These are phyloP conservation scores for Mycena kentingensis DNA, from an alignment of 768 basidiomycete genomes.

Conservation along the genomic window DNA sequence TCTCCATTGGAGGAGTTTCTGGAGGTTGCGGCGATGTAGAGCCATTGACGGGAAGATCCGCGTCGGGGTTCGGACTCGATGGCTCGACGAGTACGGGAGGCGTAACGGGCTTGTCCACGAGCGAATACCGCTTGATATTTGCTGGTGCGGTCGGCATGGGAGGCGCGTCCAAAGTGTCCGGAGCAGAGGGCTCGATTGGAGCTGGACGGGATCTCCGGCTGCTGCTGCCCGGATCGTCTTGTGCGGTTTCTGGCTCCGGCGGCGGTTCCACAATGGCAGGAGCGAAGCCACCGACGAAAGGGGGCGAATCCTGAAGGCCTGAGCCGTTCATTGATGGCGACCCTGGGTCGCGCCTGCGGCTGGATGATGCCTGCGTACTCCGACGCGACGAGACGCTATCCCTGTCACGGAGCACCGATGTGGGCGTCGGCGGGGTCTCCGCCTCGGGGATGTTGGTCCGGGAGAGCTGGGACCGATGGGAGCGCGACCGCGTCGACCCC, in stretches of 20 bases:
- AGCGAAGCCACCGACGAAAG: constrained; percentile 57
- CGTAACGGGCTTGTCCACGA: constrained; percentile 69
- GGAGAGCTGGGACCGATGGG: constrained; percentile 53
- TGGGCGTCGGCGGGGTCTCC: constrained; percentile 19
- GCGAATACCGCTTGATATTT: constrained; percentile 75
- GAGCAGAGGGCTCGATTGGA: constrained; percentile 21
- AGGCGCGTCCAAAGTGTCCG: constrained; percentile 26
- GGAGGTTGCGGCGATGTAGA: constrained; percentile 37
- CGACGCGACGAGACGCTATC: constrained; percentile 42
- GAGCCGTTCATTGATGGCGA: constrained; percentile 25
- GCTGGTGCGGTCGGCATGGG: constrained; percentile 54
- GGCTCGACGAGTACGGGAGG: constrained; percentile 56
- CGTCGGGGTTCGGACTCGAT: constrained; percentile 42
- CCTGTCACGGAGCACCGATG: constrained; percentile 31
- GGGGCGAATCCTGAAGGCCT: constrained; percentile 37
- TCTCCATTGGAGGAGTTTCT: constrained; percentile 41
- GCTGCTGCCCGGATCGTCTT: constrained; percentile 8
- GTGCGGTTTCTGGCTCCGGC: constrained; percentile 6
- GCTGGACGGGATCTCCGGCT: constrained; percentile 16
- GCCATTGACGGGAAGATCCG: constrained; percentile 31
- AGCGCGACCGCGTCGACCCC: constrained; percentile 47
- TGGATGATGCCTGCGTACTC: constrained; percentile 43
- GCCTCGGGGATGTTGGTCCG: constrained; percentile 29
- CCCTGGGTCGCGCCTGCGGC: constrained; percentile 37
- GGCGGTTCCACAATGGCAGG: constrained; percentile 31